Conservation (phyloP, 139 green algal species). For the Zygnema cylindricum region DNA sequence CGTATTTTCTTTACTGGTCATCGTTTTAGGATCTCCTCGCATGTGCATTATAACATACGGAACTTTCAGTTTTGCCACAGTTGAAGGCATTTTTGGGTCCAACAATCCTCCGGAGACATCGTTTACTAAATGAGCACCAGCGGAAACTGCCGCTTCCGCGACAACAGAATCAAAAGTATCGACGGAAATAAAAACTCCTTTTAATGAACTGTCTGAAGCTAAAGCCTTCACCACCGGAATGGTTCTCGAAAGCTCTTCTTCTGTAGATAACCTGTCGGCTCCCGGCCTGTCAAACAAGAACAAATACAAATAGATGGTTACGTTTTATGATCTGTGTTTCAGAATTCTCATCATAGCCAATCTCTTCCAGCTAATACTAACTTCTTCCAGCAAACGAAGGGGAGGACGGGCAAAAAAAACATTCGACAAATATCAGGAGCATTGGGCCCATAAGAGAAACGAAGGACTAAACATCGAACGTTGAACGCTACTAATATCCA, state of each 20-base stretch:
- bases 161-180: constrained; percentile 93
- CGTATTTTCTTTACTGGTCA: constrained; percentile 68
- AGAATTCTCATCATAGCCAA: too few species aligned
- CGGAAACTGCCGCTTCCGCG: constrained; percentile 18
- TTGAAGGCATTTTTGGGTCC: constrained; percentile 78
- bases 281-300: constrained; percentile 26
- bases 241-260: constrained; percentile 81
- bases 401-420: too few species aligned
- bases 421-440: too few species aligned
- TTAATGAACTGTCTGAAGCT: constrained; percentile 20
- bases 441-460: too few species aligned
- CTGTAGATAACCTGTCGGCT: constrained; percentile 11
- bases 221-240: constrained; percentile 82
- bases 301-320: too few species aligned
- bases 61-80: constrained; percentile 81
- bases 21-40: constrained; percentile 83
- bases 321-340: too few species aligned
- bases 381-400: too few species aligned
- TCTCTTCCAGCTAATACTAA: too few species aligned
- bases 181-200: constrained; percentile 70
- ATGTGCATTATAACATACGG: constrained; percentile 97
- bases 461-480: too few species aligned
- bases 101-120: constrained; percentile 87
- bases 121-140: constrained; percentile 88
- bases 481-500: too few species aligned